A percentile compares a stretch with the other conserved stretches of the same genome.
Conservation (phyloP, 1,284 basidiomycete species). For the Tremellales sp. region DNA sequence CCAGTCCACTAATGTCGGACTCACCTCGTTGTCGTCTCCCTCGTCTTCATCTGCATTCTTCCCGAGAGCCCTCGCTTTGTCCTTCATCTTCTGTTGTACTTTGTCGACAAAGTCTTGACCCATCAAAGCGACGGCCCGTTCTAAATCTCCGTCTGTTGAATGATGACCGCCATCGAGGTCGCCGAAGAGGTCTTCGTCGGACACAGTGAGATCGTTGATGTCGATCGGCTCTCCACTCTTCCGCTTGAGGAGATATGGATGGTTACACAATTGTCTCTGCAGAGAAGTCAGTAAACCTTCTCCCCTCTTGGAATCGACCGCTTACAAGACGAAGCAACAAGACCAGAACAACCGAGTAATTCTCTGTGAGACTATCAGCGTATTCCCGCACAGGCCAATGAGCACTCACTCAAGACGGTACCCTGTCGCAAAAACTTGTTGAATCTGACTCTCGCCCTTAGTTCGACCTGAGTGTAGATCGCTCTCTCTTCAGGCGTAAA, state of each 20-base stretch:
- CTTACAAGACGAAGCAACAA: slow-evolving; percentile 40
- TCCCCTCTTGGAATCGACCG: slow-evolving; percentile 8
- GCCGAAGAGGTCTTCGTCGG: slow-evolving; percentile 31
- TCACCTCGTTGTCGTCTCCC: slow-evolving; percentile 18
- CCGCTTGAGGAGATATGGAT: slow-evolving; percentile 35
- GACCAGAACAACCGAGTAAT: slow-evolving; percentile 27
- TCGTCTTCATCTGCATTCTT: slow-evolving; percentile 17
- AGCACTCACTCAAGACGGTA: slow-evolving; percentile 46
- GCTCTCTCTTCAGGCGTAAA: slow-evolving; percentile 45
- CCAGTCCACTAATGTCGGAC: not conserved
- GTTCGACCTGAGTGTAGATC: slow-evolving; percentile 44
- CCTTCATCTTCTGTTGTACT: slow-evolving; percentile 27
- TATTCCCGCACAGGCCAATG: slow-evolving; percentile 2
- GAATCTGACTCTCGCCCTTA: slow-evolving; percentile 37
- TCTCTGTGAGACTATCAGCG: not conserved
- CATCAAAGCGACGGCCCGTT: slow-evolving; percentile 23
- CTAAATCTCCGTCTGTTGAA: slow-evolving; percentile 28
- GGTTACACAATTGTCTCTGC: slow-evolving; percentile 5
- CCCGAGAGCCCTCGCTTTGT: slow-evolving; percentile 10
- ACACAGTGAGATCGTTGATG: slow-evolving; percentile 31
- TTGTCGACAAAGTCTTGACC: slow-evolving; percentile 27
- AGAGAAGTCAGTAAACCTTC: not conserved
- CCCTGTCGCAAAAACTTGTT: slow-evolving; percentile 44
- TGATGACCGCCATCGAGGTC: slow-evolving; percentile 14
- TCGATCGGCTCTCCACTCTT: slow-evolving; percentile 2